These are phyloP conservation scores for Sphagnum fallax DNA, from an alignment of 228 moss, liverwort and hornwort species.

Conservation along the genomic window DNA sequence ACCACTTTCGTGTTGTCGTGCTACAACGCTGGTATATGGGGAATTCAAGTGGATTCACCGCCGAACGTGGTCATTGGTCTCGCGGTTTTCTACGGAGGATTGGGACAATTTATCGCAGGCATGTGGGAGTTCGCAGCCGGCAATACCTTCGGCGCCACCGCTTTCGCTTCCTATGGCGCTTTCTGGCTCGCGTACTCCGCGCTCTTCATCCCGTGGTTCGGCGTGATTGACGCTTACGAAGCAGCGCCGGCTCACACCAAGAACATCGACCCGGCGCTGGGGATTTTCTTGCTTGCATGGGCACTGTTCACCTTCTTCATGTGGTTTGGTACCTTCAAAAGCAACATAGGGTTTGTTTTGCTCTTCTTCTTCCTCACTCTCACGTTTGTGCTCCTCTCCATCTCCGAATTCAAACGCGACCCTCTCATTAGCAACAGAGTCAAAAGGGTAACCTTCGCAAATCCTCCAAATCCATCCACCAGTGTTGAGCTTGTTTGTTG, in stretches of 20 bases:
- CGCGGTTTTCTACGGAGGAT: slow-evolving; percentile 51
- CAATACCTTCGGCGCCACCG: slow-evolving; percentile 61
- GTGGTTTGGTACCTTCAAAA: slow-evolving; percentile 56
- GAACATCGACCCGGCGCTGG: slow-evolving; percentile 26
- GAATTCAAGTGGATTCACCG: slow-evolving; percentile 29
- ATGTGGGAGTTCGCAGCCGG: slow-evolving; percentile 75
- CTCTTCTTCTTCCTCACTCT: slow-evolving; percentile 48
- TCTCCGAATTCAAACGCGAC: slow-evolving; percentile 14
- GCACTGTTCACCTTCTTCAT: slow-evolving; percentile 60
- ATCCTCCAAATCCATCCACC: not conserved
- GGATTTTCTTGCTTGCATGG: slow-evolving; percentile 55
- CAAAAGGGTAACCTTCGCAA: not conserved
- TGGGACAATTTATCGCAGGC: slow-evolving; percentile 53
- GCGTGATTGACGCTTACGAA: slow-evolving; percentile 22
- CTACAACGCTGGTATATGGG: slow-evolving; percentile 54
- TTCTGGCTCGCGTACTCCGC: slow-evolving; percentile 69
- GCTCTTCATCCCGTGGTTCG: slow-evolving; percentile 50
- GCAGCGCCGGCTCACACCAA: slow-evolving; percentile 5
- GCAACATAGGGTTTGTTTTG: slow-evolving; percentile 41
- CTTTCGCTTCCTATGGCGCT: slow-evolving; percentile 49
- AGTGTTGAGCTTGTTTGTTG: not conserved
- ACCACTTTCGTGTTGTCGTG: slow-evolving; percentile 62
- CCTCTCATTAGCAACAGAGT: not conserved
- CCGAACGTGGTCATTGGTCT: slow-evolving; percentile 38
- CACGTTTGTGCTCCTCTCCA: slow-evolving; percentile 39